phyloP scores from a whole-genome alignment of 1,284 basidiomycete genomes.

The Ganoderma resinaceum region DNA sequence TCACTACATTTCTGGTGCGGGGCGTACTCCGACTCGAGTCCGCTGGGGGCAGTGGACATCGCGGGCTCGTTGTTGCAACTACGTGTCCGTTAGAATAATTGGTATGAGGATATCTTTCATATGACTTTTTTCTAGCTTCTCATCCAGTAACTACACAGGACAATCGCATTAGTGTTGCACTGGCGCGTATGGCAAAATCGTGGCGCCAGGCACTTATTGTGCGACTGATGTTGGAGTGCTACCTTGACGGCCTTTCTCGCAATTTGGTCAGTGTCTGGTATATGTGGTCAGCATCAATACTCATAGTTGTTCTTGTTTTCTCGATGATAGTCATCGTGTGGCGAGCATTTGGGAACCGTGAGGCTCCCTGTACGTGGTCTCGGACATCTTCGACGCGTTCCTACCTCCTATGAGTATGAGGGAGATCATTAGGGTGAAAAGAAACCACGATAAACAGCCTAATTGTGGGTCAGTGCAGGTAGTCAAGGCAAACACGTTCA shows the following conservation, averaged over 20 bases:
- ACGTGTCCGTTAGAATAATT: background rate
- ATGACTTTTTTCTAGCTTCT: background rate
- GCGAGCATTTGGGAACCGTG: background rate
- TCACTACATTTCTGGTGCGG: no score
- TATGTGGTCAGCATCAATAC: background rate
- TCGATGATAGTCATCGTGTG: background rate
- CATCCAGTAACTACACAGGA: background rate
- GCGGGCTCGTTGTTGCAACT: background rate
- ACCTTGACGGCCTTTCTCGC: background rate
- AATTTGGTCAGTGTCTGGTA: background rate
- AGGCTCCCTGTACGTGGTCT: background rate
- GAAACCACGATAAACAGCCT: background rate
- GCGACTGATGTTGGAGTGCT: background rate
- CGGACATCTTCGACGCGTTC: background rate
- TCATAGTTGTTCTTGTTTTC: background rate
- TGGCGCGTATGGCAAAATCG: background rate
- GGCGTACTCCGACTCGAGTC: no score
- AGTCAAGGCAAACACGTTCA: background rate
- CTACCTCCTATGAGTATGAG: background rate
- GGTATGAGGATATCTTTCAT: background rate
- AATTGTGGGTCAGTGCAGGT: background rate
- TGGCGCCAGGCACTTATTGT: background rate
- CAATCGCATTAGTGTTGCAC: background rate
- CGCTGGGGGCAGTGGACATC: no score
- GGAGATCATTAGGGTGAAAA: background rate